Conservation (phyloP, 441 rosid species). For the Viola pubescens region DNA sequence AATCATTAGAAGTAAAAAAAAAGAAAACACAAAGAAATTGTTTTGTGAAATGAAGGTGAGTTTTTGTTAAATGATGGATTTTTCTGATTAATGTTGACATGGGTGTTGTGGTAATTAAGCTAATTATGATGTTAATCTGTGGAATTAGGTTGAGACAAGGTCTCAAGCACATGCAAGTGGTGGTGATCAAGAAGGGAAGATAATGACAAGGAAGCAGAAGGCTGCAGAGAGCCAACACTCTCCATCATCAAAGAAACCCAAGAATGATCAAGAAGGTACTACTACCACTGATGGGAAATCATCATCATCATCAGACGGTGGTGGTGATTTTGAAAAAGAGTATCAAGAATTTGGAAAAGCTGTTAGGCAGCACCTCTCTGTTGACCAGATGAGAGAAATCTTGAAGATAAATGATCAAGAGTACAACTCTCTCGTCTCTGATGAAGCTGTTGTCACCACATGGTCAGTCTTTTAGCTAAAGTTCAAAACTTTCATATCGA, state of each 20-base stretch:
- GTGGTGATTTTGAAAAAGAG: constrained; percentile 28
- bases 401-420: constrained; percentile 54
- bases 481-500: neutral
- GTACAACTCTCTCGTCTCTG: constrained; percentile 33
- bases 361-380: constrained; percentile 40
- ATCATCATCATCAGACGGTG: neutral
- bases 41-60: neutral
- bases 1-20: no score
- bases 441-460: constrained; percentile 30
- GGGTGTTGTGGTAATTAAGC: neutral
- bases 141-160: constrained; percentile 39
- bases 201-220: constrained; percentile 69
- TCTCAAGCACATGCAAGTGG: constrained; percentile 43
- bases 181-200: constrained; percentile 43
- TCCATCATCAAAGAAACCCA: constrained; percentile 55
- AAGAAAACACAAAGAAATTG: neutral
- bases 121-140: neutral
- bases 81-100: neutral
- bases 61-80: neutral
- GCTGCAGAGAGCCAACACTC: constrained; percentile 54
- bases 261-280: constrained; percentile 28
- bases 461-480: constrained; percentile 32
- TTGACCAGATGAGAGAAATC: constrained; percentile 52
- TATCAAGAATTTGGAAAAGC: constrained; percentile 46
- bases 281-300: constrained; percentile 23